Conservation (phyloP, 768 basidiomycete genomes). For the Mycena albidolilacea region DNA sequence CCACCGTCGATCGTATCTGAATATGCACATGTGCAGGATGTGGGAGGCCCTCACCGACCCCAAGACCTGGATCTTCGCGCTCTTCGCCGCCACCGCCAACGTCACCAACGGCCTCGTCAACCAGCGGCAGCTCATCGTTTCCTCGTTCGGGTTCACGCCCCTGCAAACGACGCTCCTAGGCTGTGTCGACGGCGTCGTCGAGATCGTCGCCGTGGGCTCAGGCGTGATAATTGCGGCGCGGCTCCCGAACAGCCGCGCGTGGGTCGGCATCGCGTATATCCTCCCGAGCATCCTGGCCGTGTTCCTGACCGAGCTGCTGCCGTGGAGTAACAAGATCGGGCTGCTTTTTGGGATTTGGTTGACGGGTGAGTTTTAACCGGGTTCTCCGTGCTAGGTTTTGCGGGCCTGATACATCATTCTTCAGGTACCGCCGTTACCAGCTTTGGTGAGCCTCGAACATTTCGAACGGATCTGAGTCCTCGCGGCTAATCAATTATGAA, state of each 20-base stretch:
- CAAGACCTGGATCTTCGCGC: neutral
- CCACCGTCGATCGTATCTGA: neutral
- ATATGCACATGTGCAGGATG: neutral
- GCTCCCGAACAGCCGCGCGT: neutral
- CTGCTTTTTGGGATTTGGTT: neutral
- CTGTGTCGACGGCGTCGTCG: neutral
- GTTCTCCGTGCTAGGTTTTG: too few species aligned
- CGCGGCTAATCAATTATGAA: neutral
- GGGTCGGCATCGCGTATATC: neutral
- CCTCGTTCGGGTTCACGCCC: neutral
- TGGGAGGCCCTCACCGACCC: neutral
- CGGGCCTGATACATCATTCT: neutral
- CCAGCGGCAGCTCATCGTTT: neutral
- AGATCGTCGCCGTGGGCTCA: neutral
- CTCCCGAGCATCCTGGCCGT: neutral
- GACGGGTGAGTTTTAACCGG: neutral
- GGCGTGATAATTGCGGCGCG: neutral
- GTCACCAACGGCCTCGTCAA: neutral
- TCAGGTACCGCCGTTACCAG: neutral
- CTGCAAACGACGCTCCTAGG: neutral
- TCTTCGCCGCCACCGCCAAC: neutral
- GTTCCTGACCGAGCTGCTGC: neutral
- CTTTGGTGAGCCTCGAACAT: too few species aligned
- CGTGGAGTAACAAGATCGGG: neutral
- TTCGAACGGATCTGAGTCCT: too few species aligned